Base-by-base conservation (phyloP, 768 basidiomycete species). In the Suillus brevipes region DNA sequence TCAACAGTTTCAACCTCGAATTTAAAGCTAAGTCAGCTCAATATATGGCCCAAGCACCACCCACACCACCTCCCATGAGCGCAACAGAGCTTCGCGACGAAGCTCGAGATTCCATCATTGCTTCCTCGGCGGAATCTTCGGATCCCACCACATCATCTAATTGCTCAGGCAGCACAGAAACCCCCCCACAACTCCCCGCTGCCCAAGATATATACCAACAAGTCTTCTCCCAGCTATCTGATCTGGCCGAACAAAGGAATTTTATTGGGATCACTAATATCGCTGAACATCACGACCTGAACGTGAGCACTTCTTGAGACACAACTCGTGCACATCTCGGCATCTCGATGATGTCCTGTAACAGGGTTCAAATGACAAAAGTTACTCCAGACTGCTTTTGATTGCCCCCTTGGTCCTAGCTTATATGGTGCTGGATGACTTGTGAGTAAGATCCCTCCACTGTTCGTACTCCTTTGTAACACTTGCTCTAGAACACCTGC, bases 21-120 rank as follows among this genome's bases (percentile, higher is more conserved):
- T 69, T 56, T 42, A 31, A 72, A 64, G 69, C 42, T 8, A 14
- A 43, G 10, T 25, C 34, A 36, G 6, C 14, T 50, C 14, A 23
- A 25, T 28, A 43, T 20, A 87, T 89, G 87, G 79, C 79, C 38
- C 84, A 85, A 70, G 85, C 82, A 37, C 86, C 87, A 49, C 86
- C 85, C 6, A 89, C 88, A 2, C 88, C 88, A 52, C 88, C 88
- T 13, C 85, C 86, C 9, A 82, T 82, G 8, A 86, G 85, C 16
- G 82, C 81, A 13, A 76, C 80, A 57, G 87, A 89, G 72, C 78
- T 88, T 38, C 81, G 79, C 61, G 85, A 88, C 70, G 83, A 85
- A 66, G 81, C 81, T 23, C 80, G 80, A 52, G 70, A 71, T 13
- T 66, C 55, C 6, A 28, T 42, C 6, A n/a, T 36, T 40, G 28